Evolutionary conservation across 306 rosid genomes (phyloP).

Genomic region (Urtica urens): DNA sequence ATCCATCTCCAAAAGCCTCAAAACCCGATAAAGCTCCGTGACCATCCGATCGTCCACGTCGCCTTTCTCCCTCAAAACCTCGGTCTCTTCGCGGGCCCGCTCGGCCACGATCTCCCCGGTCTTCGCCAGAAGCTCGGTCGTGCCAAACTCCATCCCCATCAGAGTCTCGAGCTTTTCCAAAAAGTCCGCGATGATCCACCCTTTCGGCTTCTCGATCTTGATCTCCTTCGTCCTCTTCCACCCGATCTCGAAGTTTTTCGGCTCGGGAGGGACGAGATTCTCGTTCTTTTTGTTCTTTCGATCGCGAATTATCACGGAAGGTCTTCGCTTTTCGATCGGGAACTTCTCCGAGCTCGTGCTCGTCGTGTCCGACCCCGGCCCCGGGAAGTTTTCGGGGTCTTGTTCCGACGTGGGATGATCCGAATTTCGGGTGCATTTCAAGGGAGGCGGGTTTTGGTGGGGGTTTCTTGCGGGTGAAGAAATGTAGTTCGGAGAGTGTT

Average conservation of each 20-base stretch:
- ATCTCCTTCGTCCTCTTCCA: conserved; percentile 91
- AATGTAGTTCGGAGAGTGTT: conserved; percentile 13
- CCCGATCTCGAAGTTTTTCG: conserved; percentile 74
- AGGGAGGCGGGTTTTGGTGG: conserved; percentile 10
- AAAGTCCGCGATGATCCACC: conserved; percentile 67
- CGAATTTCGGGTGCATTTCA: conserved; percentile 13
- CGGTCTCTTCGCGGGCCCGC: conserved; percentile 84
- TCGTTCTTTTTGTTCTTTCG: conserved; percentile 25
- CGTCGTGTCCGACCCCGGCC: conserved; percentile 33
- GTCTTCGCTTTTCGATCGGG: conserved; percentile 70
- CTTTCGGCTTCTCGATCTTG: conserved; percentile 56
- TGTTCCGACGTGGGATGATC: no score
- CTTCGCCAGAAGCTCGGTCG: conserved; percentile 54
- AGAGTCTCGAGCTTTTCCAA: conserved; percentile 67
- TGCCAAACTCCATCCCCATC: conserved; percentile 72
- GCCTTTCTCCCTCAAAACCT: conserved; percentile 60
- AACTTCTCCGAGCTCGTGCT: conserved; percentile 48
- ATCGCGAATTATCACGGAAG: conserved; percentile 58
- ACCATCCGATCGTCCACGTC: conserved; percentile 90
- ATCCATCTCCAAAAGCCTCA: conserved; percentile 88
- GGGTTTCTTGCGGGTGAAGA: conserved; percentile 25
- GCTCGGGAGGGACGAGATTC: conserved; percentile 42
- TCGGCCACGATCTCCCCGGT: conserved; percentile 83
- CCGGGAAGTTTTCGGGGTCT: conserved; percentile 19
- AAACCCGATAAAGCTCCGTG: conserved; percentile 63